A percentile compares a stretch with the other conserved stretches of the same genome.
Evolutionary conservation across 2,329 filamentous ascomycete species (phyloP).

Genomic region (Diaporthe caulivora): DNA sequence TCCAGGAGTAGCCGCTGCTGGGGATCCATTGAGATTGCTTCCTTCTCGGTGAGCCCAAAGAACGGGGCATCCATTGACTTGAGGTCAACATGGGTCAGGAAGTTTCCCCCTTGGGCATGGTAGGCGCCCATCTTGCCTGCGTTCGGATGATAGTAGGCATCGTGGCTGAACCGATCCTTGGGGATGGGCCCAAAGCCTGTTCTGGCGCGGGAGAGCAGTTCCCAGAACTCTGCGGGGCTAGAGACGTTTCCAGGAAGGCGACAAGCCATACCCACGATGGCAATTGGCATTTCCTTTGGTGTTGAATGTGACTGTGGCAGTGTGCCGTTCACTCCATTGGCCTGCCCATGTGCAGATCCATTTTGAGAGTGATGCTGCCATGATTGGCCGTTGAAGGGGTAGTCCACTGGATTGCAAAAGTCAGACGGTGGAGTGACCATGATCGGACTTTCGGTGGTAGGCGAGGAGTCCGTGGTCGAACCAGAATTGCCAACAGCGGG

Average conservation of each 20-base stretch:
- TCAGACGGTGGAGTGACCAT: conserved; percentile 30
- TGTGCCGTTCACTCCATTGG: conserved; percentile 7
- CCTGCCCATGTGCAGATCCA: conserved; percentile 6
- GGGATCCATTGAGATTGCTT: conserved; percentile 66
- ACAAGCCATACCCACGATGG: conserved; percentile 62
- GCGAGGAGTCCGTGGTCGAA: conserved; percentile 25
- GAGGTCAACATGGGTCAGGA: conserved; percentile 59
- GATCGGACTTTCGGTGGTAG: conserved; percentile 26
- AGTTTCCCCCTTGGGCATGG: conserved; percentile 55
- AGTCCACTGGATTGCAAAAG: conserved; percentile 8
- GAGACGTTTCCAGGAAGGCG: conserved; percentile 58
- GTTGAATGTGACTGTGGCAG: conserved; percentile 1
- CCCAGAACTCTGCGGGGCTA: conserved; percentile 59
- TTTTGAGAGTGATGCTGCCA: conserved; percentile 5
- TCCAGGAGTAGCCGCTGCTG: conserved; percentile 66
- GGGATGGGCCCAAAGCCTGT: conserved; percentile 57
- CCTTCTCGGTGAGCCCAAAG: conserved; percentile 64
- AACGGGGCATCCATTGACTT: conserved; percentile 63
- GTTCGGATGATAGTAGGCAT: conserved; percentile 55
- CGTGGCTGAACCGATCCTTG: conserved; percentile 59
- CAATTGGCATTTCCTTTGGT: conserved; percentile 52
- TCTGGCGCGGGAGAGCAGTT: conserved; percentile 55
- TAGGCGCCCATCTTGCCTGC: conserved; percentile 56
- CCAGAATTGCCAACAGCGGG: conserved; percentile 5
- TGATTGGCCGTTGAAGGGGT: conserved; percentile 17